Conservation (phyloP, 257 asterid genomes). For the Solanum sitiens region DNA sequence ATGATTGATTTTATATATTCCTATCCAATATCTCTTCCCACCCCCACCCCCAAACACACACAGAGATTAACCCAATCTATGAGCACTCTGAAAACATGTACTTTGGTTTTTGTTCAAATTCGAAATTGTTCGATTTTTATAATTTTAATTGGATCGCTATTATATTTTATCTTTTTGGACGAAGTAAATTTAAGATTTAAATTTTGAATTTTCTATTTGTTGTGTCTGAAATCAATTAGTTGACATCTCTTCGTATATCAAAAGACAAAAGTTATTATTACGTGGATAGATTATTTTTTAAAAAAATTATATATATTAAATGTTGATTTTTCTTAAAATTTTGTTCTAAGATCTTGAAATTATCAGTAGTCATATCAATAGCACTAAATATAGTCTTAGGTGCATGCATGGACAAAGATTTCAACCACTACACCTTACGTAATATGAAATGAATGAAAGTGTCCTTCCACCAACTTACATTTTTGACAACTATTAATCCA, state of each 20-base stretch:
- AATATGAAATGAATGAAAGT: constrained; percentile 17
- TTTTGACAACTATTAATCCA: not conserved
- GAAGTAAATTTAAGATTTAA: no score
- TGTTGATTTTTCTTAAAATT: not conserved
- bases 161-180: no score
- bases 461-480: constrained; percentile 14
- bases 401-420: constrained; percentile 43
- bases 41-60: not conserved
- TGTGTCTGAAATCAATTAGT: not conserved
- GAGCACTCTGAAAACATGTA: no score
- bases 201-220: no score
- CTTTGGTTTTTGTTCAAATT: not conserved
- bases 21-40: not conserved
- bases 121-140: not conserved
- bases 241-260: not conserved
- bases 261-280: not conserved
- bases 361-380: not conserved
- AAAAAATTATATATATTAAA: not conserved
- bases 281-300: not conserved
- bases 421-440: constrained; percentile 2
- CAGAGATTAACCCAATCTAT: no score
- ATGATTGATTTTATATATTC: not conserved
- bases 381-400: not conserved
- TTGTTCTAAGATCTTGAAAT: not conserved
- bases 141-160: no score